Conservation (phyloP, 805 yeast genomes). For the Kodamaea lidongshanica region DNA sequence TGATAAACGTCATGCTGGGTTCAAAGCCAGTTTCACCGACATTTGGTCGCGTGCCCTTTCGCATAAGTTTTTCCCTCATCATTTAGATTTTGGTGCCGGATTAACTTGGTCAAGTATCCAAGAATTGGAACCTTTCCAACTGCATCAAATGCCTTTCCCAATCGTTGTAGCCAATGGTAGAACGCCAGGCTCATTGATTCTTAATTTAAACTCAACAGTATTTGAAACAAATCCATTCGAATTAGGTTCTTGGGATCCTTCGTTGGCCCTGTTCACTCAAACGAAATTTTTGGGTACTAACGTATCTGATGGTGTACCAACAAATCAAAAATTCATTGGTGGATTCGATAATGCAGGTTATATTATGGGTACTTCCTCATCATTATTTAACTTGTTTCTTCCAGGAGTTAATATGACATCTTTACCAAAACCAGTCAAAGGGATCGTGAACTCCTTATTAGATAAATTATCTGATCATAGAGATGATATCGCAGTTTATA, state of each 20-base stretch:
- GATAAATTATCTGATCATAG: conserved; percentile 18
- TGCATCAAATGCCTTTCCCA: conserved; percentile 35
- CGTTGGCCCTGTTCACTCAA: conserved; percentile 25
- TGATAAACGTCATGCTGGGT: conserved; percentile 31
- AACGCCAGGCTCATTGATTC: conserved; percentile 51
- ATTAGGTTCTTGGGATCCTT: conserved; percentile 40
- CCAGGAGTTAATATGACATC: conserved; percentile 18
- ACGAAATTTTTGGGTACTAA: conserved; percentile 28
- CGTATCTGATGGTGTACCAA: conserved; percentile 14
- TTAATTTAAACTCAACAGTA: conserved; percentile 62
- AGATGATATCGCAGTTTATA: conserved; percentile 34
- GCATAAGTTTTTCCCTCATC: conserved; percentile 26
- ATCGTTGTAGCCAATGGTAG: conserved; percentile 49
- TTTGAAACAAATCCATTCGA: conserved; percentile 36
- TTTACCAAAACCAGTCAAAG: conserved; percentile 18
- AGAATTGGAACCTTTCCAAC: conserved; percentile 18
- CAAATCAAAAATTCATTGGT: conserved; percentile 15
- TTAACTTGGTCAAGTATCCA: conserved; percentile 22
- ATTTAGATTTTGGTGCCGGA: conserved; percentile 22
- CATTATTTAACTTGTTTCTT: conserved; percentile 32
- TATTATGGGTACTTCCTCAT: conserved; percentile 35
- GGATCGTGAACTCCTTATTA: conserved; percentile 21
- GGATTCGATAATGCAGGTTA: conserved; percentile 36
- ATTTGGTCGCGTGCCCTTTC: conserved; percentile 38
- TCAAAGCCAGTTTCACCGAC: conserved; percentile 32